These are phyloP conservation scores for Aspergillus versicolor DNA, from an alignment of 2,329 filamentous ascomycete genomes.

Conservation along the genomic window DNA sequence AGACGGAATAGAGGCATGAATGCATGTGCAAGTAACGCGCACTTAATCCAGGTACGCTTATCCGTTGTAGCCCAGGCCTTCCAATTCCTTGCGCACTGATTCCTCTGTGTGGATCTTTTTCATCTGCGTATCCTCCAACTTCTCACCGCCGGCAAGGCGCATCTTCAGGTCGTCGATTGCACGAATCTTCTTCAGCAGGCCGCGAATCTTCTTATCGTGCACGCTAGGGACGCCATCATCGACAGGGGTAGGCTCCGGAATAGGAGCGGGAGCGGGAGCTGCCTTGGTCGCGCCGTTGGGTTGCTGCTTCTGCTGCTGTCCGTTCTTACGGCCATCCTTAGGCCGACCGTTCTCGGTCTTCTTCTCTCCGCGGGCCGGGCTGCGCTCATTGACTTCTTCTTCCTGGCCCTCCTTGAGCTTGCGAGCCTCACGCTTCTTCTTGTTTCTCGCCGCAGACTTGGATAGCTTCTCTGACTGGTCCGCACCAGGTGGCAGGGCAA, in stretches of 20 bases:
- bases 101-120: slow-evolving; percentile 95
- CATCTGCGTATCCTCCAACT: slow-evolving; percentile 96
- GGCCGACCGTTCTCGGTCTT: slow-evolving; percentile 56
- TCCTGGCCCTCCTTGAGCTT: slow-evolving; percentile 83
- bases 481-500: slow-evolving; percentile 64
- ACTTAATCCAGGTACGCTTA: slow-evolving; percentile 9
- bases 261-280: slow-evolving; percentile 28
- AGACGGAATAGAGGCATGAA: background rate
- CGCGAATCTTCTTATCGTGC: slow-evolving; percentile 92
- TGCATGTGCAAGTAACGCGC: background rate
- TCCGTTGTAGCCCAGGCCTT: slow-evolving; percentile 55
- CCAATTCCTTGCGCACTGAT: slow-evolving; percentile 78
- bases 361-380: slow-evolving; percentile 62
- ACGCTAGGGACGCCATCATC: slow-evolving; percentile 53
- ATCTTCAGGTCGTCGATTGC: slow-evolving; percentile 98
- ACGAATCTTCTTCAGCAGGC: slow-evolving; percentile 92
- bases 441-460: slow-evolving; percentile 89
- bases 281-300: slow-evolving; percentile 33
- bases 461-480: slow-evolving; percentile 67
- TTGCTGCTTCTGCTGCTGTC: slow-evolving; percentile 16
- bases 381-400: slow-evolving; percentile 50
- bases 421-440: slow-evolving; percentile 96
- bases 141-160: slow-evolving; percentile 90
- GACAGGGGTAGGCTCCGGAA: slow-evolving; percentile 24
- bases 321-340: slow-evolving; percentile 39